Base-by-base conservation (phyloP, 1,284 basidiomycete species). In the Stereum hirsutum region DNA sequence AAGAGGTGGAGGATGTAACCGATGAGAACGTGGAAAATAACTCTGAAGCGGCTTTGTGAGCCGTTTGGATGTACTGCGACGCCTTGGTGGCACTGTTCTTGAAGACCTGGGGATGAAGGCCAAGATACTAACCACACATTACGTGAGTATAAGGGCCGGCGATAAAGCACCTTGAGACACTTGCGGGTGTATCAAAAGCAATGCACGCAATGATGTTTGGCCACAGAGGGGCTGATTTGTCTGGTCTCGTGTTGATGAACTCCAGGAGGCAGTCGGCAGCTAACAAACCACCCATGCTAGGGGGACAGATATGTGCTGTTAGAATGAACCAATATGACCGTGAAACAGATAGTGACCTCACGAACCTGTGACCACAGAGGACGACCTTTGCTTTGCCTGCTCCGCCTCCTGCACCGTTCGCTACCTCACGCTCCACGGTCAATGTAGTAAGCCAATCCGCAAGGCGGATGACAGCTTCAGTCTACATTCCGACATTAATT, bases 161-260 rank as follows among this genome's bases (percentile, higher is more conserved):
- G 11, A 17, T 33, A 19, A 21, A 31, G 21, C 12, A 27, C 21
- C n/a, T 14, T n/a, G n/a, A 39, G 24, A 21, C 11, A 58, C 82
- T 54, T 62, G 89, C 89, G 6, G 92, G 94, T 1, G 94, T 95
- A 57, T 97, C 94, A 57, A 86, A 96, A 1, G 93, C 87, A 45
- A 90, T 65, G 49, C 83, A 84, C 5, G 81, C 89, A 28, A 89
- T 70, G 38, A 93, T 83, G 39, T 75, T 77, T 1, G 89, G 90
- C 89, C 90, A 93, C 2, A 92, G 60, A 0, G 83, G 81, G 2
- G 77, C 74, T n/a, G 57, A 52, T 39, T 60, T 62, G 52, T 88
- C 81, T 10, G 79, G 74, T 17, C 80, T 65, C 25, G 80, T 70
- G 14, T 70, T 66, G 17, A 79, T 70, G 48, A 95, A 87, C 51